phyloP scores from a whole-genome alignment of 1,284 basidiomycete genomes.

The Exobasidium cylindrosporum region DNA sequence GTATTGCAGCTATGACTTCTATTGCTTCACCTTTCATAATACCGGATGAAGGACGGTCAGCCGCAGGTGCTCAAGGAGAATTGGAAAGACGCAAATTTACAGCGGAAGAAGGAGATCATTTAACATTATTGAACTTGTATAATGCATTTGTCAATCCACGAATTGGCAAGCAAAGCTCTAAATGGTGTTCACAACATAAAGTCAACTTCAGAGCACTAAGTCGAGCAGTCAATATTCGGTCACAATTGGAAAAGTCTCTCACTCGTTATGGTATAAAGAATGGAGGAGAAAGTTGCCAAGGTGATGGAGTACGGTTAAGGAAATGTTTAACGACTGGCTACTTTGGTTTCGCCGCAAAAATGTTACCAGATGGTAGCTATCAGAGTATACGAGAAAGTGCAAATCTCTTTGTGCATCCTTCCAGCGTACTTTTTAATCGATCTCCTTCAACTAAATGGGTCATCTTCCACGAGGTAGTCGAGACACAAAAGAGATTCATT shows the following conservation, averaged over 20 bases:
- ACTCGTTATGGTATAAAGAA: constrained; percentile 75
- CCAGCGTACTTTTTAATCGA: constrained; percentile 88
- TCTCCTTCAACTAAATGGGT: constrained; percentile 88
- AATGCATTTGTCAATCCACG: constrained; percentile 73
- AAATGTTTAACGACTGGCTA: constrained; percentile 86
- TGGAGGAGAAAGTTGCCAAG: constrained; percentile 64
- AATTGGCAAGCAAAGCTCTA: constrained; percentile 73
- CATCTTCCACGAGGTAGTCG: constrained; percentile 89
- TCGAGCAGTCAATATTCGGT: constrained; percentile 82
- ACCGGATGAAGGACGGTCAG: constrained; percentile 63
- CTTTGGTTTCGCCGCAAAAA: constrained; percentile 86
- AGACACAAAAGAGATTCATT: constrained; percentile 79
- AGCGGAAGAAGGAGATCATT: constrained; percentile 92
- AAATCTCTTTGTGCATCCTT: constrained; percentile 86
- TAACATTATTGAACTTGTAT: constrained; percentile 88
- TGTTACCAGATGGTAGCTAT: constrained; percentile 85
- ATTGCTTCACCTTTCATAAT: constrained; percentile 50
- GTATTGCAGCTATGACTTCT: constrained; percentile 90
- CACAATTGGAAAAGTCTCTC: constrained; percentile 89
- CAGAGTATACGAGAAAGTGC: constrained; percentile 75
- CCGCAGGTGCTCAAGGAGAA: constrained; percentile 77
- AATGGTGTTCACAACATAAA: constrained; percentile 88
- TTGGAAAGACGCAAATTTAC: constrained; percentile 90
- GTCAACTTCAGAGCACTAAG: constrained; percentile 89
- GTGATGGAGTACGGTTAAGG: constrained; percentile 73